Conservation (phyloP, 169 alveolate species). For the Cryptosporidium bovis region DNA sequence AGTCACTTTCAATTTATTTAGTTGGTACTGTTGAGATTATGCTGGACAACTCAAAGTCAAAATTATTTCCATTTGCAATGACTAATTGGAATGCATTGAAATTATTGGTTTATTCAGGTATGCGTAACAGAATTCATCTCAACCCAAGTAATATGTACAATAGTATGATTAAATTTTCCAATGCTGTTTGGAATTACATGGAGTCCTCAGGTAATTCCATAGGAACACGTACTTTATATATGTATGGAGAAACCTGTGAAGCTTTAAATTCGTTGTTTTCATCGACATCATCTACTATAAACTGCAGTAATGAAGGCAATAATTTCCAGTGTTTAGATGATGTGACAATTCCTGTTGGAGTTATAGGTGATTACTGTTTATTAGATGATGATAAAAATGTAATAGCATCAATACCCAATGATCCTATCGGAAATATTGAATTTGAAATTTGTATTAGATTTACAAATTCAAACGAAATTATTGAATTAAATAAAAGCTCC, state of each 20-base stretch:
- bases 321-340: background rate
- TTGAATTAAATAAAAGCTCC: background rate
- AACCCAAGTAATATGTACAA: background rate
- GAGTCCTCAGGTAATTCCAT: background rate
- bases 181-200: slow-evolving; percentile 28
- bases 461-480: background rate
- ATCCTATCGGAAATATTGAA: slow-evolving; percentile 49
- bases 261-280: background rate
- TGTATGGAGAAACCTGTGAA: slow-evolving; percentile 11
- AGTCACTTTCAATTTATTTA: slow-evolving; percentile 14
- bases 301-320: background rate
- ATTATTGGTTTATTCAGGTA: slow-evolving; percentile 20
- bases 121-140: background rate
- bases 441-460: slow-evolving; percentile 64
- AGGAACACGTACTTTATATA: background rate
- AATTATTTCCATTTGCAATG: slow-evolving; percentile 60
- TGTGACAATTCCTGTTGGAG: slow-evolving; percentile 24
- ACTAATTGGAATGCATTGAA: slow-evolving; percentile 69
- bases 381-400: background rate
- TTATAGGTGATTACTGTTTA: slow-evolving; percentile 35
- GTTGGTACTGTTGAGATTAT: slow-evolving; percentile 40
- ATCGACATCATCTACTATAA: background rate
- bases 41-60: background rate
- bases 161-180: slow-evolving; percentile 18
- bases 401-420: slow-evolving; percentile 21